Conservation (phyloP, 192 early-diverging fungal genomes). For the Coemansia javaensis region DNA sequence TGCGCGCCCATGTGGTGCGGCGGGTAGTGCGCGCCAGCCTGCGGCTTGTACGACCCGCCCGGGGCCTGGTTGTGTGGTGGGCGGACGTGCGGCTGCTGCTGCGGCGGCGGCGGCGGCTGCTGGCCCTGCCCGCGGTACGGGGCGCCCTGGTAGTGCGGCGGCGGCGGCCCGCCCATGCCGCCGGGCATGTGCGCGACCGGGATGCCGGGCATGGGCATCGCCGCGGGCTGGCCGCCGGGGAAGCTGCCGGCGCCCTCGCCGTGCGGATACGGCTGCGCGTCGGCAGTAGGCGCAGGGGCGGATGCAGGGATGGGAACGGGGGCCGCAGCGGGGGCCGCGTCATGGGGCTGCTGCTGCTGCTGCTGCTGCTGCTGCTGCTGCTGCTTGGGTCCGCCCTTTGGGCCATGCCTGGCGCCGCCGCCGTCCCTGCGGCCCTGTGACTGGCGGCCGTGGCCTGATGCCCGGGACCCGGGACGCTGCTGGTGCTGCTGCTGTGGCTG, state of each 20-base stretch:
- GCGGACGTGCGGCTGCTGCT: no score
- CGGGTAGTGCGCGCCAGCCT: constrained; percentile 35
- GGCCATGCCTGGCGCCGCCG: constrained; percentile 13
- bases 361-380: constrained; percentile 9
- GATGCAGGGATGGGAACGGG: no score
- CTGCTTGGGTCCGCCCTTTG: constrained; percentile 31
- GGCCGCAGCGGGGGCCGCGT: neutral
- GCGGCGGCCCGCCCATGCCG: constrained; percentile 19
- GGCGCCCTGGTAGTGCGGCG: constrained; percentile 25
- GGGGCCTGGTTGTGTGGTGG: constrained; percentile 42
- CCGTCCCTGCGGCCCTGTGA: constrained; percentile 34
- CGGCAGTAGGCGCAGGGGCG: neutral
- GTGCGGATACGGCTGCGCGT: constrained; percentile 3
- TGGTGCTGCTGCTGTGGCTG: constrained; percentile 22
- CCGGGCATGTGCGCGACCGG: constrained; percentile 8
- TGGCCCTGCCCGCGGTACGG: constrained; percentile 39
- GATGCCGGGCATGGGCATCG: constrained; percentile 18
- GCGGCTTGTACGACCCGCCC: constrained; percentile 32
- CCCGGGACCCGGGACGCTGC: constrained; percentile 41
- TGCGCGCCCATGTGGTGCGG: constrained; percentile 37
- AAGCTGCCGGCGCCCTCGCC: constrained; percentile 8
- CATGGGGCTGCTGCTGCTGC: constrained; percentile 13
- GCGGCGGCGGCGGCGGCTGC: no score
- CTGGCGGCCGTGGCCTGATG: constrained; percentile 40
- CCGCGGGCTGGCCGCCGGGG: constrained; percentile 6